Base-by-base conservation (phyloP, 2,329 filamentous ascomycete species). In the Penicillium oxalicum region DNA sequence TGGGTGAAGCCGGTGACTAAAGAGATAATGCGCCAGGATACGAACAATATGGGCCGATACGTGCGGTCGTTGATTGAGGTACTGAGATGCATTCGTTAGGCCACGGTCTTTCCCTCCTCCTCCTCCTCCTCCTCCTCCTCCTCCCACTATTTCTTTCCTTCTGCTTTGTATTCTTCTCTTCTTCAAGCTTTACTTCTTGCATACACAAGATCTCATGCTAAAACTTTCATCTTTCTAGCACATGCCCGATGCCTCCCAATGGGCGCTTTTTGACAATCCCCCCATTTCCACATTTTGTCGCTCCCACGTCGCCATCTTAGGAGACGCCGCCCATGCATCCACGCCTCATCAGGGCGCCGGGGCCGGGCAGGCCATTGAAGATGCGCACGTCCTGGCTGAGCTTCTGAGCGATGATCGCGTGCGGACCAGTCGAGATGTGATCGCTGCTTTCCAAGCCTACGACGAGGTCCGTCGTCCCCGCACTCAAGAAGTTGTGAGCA, bases 391-490 rank as follows among this genome's bases (percentile, higher is more conserved):
- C 1, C 53, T 70, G 1, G 70, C 73, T 0, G 68, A 72, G 3
- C 59, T 82, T 0, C 64, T 83, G 0, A 72, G 70, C 0, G 68
- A 75, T 32, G 4, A 47, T 2, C 50, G 55, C 5, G 65, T 74
- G 2, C 49, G 53, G 0, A 62, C 52, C 0, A 50, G 56, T 0
- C 48, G 57, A 0, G 69, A 76, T 6, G 60, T 77, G 0, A 62
- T 70, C 5, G 67, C 65, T 0, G 79, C 70, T 0, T 80, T 83
- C 40, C 64, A 66, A n/a, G 73, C 72, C 0, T 82, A 77, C 39
- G 77, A 82, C 52, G 63, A 61, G 8, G 64, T 74, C 3, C 67
- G 81, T 0, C 66, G 78, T 3, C 70, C 74, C 8, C 63, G 78
- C 7, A 73, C 70, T 7, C 75, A 79, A 49, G 72, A 70, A 60